Evolutionary conservation across 495 filamentous ascomycete species (phyloP).

Genomic region (Pyrenula aspistea): DNA sequence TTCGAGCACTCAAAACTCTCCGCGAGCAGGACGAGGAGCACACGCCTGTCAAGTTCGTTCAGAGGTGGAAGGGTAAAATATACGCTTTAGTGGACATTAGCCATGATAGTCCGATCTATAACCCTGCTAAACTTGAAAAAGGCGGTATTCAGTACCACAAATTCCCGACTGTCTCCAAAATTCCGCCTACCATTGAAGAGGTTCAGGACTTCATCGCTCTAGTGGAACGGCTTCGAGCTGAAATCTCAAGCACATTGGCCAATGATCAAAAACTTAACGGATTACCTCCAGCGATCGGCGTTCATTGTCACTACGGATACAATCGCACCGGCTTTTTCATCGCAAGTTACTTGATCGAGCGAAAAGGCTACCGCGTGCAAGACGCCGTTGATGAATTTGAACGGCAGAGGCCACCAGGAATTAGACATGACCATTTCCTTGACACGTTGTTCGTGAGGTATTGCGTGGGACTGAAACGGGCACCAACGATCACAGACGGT

Average conservation of each 20-base stretch:
- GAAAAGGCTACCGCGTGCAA: slow-evolving; percentile 55
- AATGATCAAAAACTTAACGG: slow-evolving; percentile 23
- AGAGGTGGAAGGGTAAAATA: slow-evolving; percentile 52
- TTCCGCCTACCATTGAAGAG: slow-evolving; percentile 69
- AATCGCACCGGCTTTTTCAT: slow-evolving; percentile 88
- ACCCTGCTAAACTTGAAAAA: slow-evolving; percentile 58
- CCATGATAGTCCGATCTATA: slow-evolving; percentile 76
- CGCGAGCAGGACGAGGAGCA: slow-evolving; percentile 78
- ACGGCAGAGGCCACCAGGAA: slow-evolving; percentile 61
- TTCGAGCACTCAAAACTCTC: slow-evolving; percentile 80
- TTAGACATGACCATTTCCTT: slow-evolving; percentile 80
- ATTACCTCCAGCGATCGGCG: slow-evolving; percentile 45
- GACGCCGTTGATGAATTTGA: slow-evolving; percentile 77
- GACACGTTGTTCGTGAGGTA: slow-evolving; percentile 80
- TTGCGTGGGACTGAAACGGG: slow-evolving; percentile 41
- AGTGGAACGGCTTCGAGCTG: slow-evolving; percentile 52
- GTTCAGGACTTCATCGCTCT: slow-evolving; percentile 65
- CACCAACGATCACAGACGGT: slow-evolving; percentile 29
- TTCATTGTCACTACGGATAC: slow-evolving; percentile 94
- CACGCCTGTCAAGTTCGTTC: slow-evolving; percentile 60
- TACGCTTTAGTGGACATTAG: slow-evolving; percentile 78
- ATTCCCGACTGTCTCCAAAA: slow-evolving; percentile 84
- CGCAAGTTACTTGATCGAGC: slow-evolving; percentile 82
- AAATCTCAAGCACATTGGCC: slow-evolving; percentile 26
- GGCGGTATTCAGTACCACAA: slow-evolving; percentile 74